These are phyloP conservation scores for Alliaria petiolata DNA, from an alignment of 345 rosid species.

Conservation along the genomic window DNA sequence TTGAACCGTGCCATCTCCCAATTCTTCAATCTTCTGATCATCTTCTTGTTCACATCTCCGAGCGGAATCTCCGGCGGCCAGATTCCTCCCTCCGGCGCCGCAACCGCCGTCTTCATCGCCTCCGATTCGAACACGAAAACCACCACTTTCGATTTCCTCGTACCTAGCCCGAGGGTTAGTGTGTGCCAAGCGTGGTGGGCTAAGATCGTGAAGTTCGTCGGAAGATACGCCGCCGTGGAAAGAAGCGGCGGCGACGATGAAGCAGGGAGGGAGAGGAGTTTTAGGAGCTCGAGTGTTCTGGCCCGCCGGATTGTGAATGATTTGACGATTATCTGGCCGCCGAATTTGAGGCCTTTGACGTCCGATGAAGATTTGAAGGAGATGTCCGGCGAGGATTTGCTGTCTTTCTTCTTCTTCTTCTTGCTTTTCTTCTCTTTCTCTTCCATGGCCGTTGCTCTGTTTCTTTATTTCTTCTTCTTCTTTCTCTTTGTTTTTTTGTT, in stretches of 20 bases:
- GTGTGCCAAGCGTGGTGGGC: slow-evolving; percentile 99
- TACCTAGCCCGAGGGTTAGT: slow-evolving; percentile 82
- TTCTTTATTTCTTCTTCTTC: not conserved
- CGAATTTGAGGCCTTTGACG: slow-evolving; percentile 84
- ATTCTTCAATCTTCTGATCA: slow-evolving; percentile 54
- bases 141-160: slow-evolving; percentile 75
- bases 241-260: slow-evolving; percentile 50
- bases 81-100: slow-evolving; percentile 36
- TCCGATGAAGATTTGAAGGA: slow-evolving; percentile 76
- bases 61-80: slow-evolving; percentile 91
- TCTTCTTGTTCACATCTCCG: slow-evolving; percentile 86
- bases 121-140: slow-evolving; percentile 86
- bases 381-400: slow-evolving; percentile 55
- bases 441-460: slow-evolving; percentile 41
- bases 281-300: slow-evolving; percentile 71
- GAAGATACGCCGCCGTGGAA: slow-evolving; percentile 76
- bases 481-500: not conserved
- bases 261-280: slow-evolving; percentile 68
- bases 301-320: slow-evolving; percentile 92
- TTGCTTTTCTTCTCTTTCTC: slow-evolving; percentile 55
- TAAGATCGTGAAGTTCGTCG: slow-evolving; percentile 89
- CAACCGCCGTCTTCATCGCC: slow-evolving; percentile 44
- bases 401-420: slow-evolving; percentile 66
- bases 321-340: slow-evolving; percentile 85
- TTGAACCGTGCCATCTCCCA: slow-evolving; percentile 94